Conservation (phyloP, 441 rosid species). For the Bruguiera hainesii region DNA sequence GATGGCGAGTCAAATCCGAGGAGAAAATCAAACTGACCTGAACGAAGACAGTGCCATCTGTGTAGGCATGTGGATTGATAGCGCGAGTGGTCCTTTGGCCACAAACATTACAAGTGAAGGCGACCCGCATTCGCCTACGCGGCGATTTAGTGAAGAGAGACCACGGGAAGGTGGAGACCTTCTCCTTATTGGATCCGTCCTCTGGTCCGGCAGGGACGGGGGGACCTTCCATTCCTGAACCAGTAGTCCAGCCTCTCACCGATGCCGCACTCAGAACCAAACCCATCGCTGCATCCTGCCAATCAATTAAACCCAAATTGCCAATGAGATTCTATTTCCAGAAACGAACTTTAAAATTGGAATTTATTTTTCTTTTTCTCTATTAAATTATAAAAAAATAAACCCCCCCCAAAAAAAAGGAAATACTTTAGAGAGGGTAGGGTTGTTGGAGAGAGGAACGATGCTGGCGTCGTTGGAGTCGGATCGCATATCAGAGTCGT, state of each 20-base stretch:
- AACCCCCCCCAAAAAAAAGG: background rate
- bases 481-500: constrained; percentile 49
- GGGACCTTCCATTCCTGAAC: constrained; percentile 96
- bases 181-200: constrained; percentile 42
- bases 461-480: constrained; percentile 50
- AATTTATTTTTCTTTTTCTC: background rate
- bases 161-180: constrained; percentile 88
- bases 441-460: constrained; percentile 57
- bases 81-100: constrained; percentile 89
- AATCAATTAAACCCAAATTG: constrained; percentile 9
- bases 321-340: background rate
- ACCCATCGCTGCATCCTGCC: constrained; percentile 87
- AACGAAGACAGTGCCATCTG: constrained; percentile 87
- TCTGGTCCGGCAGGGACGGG: constrained; percentile 56
- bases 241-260: constrained; percentile 88
- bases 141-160: constrained; percentile 89
- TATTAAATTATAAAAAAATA: background rate
- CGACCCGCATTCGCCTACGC: constrained; percentile 92
- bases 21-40: constrained; percentile 34
- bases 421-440: constrained; percentile 52
- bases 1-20: background rate
- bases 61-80: constrained; percentile 83
- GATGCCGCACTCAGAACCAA: constrained; percentile 82
- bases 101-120: constrained; percentile 86
- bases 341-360: background rate